phyloP scores from a whole-genome alignment of 2,329 filamentous ascomycete species.

The Chrysosporium keratinophilum region DNA sequence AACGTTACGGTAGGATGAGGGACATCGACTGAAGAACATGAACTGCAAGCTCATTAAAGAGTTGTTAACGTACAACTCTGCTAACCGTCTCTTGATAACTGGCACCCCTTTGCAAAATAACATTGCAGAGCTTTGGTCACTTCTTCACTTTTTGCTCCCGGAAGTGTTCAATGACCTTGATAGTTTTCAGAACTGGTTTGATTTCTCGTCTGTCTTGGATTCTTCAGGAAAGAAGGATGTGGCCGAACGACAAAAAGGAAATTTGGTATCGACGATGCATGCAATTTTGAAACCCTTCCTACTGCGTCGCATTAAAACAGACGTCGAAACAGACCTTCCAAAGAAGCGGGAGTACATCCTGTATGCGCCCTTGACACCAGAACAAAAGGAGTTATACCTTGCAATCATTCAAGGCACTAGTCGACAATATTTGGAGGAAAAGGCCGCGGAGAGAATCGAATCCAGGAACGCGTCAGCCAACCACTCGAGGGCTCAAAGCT shows the following conservation, averaged over 20 bases:
- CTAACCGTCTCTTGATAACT: conserved; percentile 83
- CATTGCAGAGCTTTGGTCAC: conserved; percentile 83
- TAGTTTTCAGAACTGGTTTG: conserved; percentile 91
- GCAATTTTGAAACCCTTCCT: conserved; percentile 86
- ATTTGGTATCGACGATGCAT: conserved; percentile 78
- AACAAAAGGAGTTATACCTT: conserved; percentile 84
- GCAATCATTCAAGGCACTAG: conserved; percentile 71
- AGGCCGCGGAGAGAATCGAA: conserved; percentile 41
- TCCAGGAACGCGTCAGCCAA: conserved; percentile 24
- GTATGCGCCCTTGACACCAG: conserved; percentile 80
- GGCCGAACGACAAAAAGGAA: conserved; percentile 65
- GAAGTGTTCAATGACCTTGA: conserved; percentile 89
- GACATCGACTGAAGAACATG: conserved; percentile 93
- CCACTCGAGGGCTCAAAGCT: conserved; percentile 34
- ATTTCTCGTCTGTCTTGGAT: conserved; percentile 85
- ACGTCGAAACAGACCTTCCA: conserved; percentile 82
- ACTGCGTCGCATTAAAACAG: conserved; percentile 77
- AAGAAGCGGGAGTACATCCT: conserved; percentile 95
- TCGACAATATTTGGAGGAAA: conserved; percentile 40
- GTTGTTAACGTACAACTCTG: conserved; percentile 76
- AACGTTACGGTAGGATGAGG: conserved; percentile 58
- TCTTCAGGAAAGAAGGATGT: conserved; percentile 69
- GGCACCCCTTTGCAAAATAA: conserved; percentile 96
- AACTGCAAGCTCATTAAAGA: conserved; percentile 87
- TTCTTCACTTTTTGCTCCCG: conserved; percentile 85